phyloP scores from a whole-genome alignment of 2,329 filamentous ascomycete genomes.

The Bipolaris cookei region DNA sequence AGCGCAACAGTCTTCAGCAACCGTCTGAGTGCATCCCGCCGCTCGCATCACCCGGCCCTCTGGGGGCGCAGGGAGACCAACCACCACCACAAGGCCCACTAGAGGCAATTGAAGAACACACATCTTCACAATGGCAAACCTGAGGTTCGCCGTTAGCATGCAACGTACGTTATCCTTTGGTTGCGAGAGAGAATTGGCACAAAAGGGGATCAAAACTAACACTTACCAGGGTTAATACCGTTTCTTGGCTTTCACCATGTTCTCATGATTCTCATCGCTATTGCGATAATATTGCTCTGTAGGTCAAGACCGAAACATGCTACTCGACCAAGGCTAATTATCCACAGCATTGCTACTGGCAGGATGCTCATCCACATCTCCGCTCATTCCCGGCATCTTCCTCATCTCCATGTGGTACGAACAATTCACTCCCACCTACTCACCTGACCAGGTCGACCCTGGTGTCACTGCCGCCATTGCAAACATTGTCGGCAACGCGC shows the following conservation, averaged over 20 bases:
- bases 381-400: conserved; percentile 93
- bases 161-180: conserved; percentile 49
- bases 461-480: conserved; percentile 83
- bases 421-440: conserved; percentile 79
- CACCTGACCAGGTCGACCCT: conserved; percentile 88
- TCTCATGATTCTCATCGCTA: conserved; percentile 94
- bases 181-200: background rate
- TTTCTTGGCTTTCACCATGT: conserved; percentile 79
- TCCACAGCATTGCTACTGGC: conserved; percentile 81
- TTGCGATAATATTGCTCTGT: conserved; percentile 95
- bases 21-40: conserved; percentile 44
- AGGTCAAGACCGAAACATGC: conserved; percentile 52
- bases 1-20: conserved; percentile 19
- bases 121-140: conserved; percentile 54
- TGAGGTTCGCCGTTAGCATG: conserved; percentile 59
- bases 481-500: conserved; percentile 85
- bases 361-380: conserved; percentile 95
- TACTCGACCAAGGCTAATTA: conserved; percentile 28
- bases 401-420: conserved; percentile 98
- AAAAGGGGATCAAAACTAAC: conserved; percentile 33
- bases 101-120: conserved; percentile 33
- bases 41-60: conserved; percentile 47
- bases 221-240: conserved; percentile 60
- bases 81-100: conserved; percentile 22
- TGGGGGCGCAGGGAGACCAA: conserved; percentile 49